Evolutionary conservation across 2,329 filamentous ascomycete genomes (phyloP).

Genomic region (Verticillium albo-atrum): DNA sequence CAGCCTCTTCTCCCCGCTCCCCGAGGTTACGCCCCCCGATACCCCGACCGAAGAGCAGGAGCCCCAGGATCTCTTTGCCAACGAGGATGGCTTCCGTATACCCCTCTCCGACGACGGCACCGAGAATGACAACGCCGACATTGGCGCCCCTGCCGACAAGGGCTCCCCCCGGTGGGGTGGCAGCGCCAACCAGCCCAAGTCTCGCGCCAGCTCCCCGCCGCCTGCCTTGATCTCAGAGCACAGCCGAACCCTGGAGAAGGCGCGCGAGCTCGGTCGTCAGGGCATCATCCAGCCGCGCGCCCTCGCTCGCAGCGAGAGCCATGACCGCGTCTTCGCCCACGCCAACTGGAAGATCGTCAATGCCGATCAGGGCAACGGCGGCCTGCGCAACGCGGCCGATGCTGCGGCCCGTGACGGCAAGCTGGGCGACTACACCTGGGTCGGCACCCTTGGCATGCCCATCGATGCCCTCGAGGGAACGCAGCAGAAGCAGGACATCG

Average conservation of each 20-base stretch:
- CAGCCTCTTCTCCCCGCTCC: conserved; percentile 47
- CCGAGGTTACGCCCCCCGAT: conserved; percentile 49
- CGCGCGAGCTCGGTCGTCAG: conserved; percentile 51
- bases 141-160: conserved; percentile 67
- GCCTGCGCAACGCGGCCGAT: conserved; percentile 81
- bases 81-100: conserved; percentile 54
- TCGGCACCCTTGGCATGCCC: conserved; percentile 90
- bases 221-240: conserved; percentile 73
- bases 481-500: conserved; percentile 75
- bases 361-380: conserved; percentile 88
- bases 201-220: conserved; percentile 68
- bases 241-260: conserved; percentile 51
- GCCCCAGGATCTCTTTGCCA: conserved; percentile 46
- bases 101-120: conserved; percentile 44
- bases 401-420: conserved; percentile 68
- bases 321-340: conserved; percentile 68
- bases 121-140: conserved; percentile 28
- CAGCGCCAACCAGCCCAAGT: conserved; percentile 72
- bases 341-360: conserved; percentile 79
- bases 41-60: conserved; percentile 46
- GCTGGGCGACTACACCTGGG: conserved; percentile 76
- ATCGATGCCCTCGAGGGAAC: conserved; percentile 77
- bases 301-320: conserved; percentile 53
- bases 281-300: conserved; percentile 52
- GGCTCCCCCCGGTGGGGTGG: conserved; percentile 74